Conservation (phyloP, 768 basidiomycete species). For the Pulveroboletus sp. region DNA sequence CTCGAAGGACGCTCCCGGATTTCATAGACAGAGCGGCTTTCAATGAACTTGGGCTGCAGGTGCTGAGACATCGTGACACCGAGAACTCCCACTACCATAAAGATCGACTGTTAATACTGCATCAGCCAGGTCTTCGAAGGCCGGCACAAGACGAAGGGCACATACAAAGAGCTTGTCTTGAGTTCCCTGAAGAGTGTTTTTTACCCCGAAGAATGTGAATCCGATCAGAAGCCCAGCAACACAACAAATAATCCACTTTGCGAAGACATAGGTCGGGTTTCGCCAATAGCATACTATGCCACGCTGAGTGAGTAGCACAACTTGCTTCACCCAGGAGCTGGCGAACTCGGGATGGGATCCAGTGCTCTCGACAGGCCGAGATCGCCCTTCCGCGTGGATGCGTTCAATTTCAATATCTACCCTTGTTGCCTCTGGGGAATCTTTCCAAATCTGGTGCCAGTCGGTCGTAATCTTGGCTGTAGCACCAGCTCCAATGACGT, state of each 20-base stretch:
- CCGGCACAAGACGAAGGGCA: not conserved
- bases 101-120: constrained; percentile 38
- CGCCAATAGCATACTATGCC: constrained; percentile 37
- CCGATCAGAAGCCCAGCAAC: constrained; percentile 37
- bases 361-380: constrained; percentile 19
- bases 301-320: constrained; percentile 29
- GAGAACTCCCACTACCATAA: constrained; percentile 44
- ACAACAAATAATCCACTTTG: constrained; percentile 38
- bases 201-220: constrained; percentile 39
- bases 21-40: constrained; percentile 54
- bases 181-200: constrained; percentile 36
- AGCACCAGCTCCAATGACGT: constrained; percentile 55
- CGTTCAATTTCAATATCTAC: constrained; percentile 41
- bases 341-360: constrained; percentile 31
- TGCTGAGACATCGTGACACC: constrained; percentile 52
- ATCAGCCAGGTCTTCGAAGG: not conserved
- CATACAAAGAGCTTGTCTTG: constrained; percentile 43
- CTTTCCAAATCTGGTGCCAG: constrained; percentile 50
- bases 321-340: constrained; percentile 38
- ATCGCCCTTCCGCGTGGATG: constrained; percentile 39
- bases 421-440: constrained; percentile 37
- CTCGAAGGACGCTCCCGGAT: constrained; percentile 59
- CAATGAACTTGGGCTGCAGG: constrained; percentile 55
- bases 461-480: constrained; percentile 41
- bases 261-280: constrained; percentile 36